Evolutionary conservation across 2,329 filamentous ascomycete genomes (phyloP), one percentile per base, ranked within the genome.

Genomic region (Stachybotrys elegans): DNA sequence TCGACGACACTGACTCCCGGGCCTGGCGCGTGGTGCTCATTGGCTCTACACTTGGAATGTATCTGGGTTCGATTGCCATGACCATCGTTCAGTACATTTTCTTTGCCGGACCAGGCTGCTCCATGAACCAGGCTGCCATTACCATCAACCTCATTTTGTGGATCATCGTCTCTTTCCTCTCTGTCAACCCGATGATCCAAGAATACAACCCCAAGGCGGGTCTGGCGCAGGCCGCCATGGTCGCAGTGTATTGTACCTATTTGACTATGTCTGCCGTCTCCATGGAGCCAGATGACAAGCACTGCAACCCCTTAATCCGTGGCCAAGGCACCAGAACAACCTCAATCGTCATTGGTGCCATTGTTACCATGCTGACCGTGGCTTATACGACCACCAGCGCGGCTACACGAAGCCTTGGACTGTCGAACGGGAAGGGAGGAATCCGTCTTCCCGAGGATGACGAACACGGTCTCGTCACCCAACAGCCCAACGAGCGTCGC

Each of bases 311-410:
- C 8, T 76, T 98, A 23, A 76, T 96, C 48, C 83, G 80, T 43
- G 91, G 90, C 7, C 86, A 87, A 49, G 90, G 88, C 48, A 93
- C 92, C 9, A 82, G 93, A 49, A 94, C 87, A 7, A 93, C 90
- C 2, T 95, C 90, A 22, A 83, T 97, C 47, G 81, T 98, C 40
- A 80, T 98, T 51, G 93, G 93, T 48, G 93, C 93, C 22, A 84
- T 98, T 51, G 88, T 95, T 43, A 98, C 93, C 11, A 95, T 98
- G 80, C 76, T 96, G 40, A 97, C 93, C 2, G 88, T 97, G 43
- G 93, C 93, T 7, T 98, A 97, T 69, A 98, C 93, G 5, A 98
- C 93, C 3, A 98, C 93, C 3, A 85, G 93, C 42, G 93, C 93
- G 16, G 93, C 93, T 13, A 97, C 93, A 1, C 91, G 96, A 67